Evolutionary conservation across 345 rosid genomes (phyloP).

Genomic region (Limnanthes douglasii): DNA sequence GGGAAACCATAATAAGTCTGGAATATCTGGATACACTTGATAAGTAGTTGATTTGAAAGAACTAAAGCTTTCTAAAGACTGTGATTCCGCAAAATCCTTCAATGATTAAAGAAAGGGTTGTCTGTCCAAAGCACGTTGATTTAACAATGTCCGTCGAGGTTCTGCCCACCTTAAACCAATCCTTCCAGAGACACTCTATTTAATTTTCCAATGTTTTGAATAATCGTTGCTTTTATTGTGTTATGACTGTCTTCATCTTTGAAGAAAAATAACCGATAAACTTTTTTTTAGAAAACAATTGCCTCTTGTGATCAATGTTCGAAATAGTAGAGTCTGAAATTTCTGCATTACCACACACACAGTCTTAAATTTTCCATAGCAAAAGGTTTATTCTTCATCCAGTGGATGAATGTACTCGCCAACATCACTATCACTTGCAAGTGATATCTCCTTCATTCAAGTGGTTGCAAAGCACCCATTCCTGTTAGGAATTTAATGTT

Average conservation of each 20-base stretch:
- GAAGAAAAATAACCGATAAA: constrained; percentile 47
- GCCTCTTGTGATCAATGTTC: constrained; percentile 29
- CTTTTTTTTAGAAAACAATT: constrained; percentile 42
- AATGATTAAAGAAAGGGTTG: constrained; percentile 40
- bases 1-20: constrained; percentile 24
- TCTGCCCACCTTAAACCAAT: constrained; percentile 89
- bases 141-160: constrained; percentile 48
- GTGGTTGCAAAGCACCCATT: too few relatives aligned
- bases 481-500: too few relatives aligned
- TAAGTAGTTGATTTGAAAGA: constrained; percentile 46
- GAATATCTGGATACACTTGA: constrained; percentile 23
- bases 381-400: constrained; percentile 61
- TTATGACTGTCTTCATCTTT: constrained; percentile 20
- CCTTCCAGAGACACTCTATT: constrained; percentile 46
- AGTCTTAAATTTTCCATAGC: constrained; percentile 12
- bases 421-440: constrained; percentile 61
- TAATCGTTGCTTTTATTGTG: constrained; percentile 6
- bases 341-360: constrained; percentile 14
- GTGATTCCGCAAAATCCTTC: constrained; percentile 31
- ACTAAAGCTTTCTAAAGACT: constrained; percentile 36
- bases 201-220: constrained; percentile 17
- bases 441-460: constrained; percentile 50
- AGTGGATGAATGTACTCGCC: constrained; percentile 75
- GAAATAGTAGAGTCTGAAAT: constrained; percentile 7
- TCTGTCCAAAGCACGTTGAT: constrained; percentile 45